phyloP scores from a whole-genome alignment of 2,329 filamentous ascomycete species.

The Fusarium hainanense region DNA sequence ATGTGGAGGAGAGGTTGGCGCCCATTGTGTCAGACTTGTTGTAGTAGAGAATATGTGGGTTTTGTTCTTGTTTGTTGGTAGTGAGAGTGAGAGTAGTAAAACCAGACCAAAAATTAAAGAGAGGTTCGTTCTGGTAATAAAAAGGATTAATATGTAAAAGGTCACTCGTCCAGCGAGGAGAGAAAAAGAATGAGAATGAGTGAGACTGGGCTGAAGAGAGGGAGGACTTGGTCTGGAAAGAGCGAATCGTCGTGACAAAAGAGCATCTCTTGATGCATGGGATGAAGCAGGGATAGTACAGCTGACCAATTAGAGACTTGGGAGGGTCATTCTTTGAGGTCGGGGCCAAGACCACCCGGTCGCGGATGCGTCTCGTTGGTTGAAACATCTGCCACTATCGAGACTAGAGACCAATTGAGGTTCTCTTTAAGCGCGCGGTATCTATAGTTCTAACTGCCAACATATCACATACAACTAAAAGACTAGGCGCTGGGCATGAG shows the following conservation, averaged over 20 bases:
- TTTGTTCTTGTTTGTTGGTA: background rate
- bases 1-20: conserved; percentile 54
- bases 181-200: conserved; percentile 25
- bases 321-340: background rate
- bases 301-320: conserved; percentile 1
- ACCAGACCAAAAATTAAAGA: conserved; percentile 5
- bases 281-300: conserved; percentile 30
- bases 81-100: background rate
- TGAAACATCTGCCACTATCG: conserved; percentile 13
- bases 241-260: conserved; percentile 33
- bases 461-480: background rate
- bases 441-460: background rate
- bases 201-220: background rate
- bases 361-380: conserved; percentile 41
- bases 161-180: conserved; percentile 44
- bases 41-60: background rate
- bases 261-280: conserved; percentile 13
- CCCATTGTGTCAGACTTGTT: conserved; percentile 49
- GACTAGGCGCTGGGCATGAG: background rate
- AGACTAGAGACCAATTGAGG: conserved; percentile 24
- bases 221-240: background rate
- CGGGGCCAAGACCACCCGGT: conserved; percentile 34
- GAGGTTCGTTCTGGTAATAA: conserved; percentile 6
- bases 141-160: background rate
- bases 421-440: conserved; percentile 30